Evolutionary conservation across 2,329 filamentous ascomycete genomes (phyloP).

Genomic region (Rhynchosporium agropyri): DNA sequence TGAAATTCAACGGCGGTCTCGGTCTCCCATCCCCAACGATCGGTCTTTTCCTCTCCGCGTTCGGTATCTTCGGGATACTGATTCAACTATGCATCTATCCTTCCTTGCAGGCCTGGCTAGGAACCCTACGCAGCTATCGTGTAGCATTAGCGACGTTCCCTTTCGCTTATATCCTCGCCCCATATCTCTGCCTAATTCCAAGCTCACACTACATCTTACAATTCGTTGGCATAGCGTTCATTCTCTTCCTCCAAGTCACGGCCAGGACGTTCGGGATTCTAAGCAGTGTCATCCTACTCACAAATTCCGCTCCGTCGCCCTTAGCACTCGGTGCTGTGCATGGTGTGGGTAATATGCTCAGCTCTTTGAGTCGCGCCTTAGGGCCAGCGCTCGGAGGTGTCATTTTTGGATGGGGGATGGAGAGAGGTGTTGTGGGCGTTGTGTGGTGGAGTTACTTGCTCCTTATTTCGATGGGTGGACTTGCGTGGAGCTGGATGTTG

Average conservation of each 20-base stretch:
- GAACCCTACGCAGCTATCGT: conserved; percentile 68
- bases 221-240: conserved; percentile 58
- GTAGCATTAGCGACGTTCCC: conserved; percentile 71
- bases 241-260: conserved; percentile 69
- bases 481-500: conserved; percentile 34
- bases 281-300: conserved; percentile 60
- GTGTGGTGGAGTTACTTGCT: conserved; percentile 39
- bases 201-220: conserved; percentile 45
- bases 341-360: conserved; percentile 54
- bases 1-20: conserved; percentile 66
- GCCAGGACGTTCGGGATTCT: conserved; percentile 70
- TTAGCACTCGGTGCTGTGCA: conserved; percentile 59
- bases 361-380: conserved; percentile 51
- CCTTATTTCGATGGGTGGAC: conserved; percentile 46
- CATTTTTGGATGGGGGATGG: conserved; percentile 37
- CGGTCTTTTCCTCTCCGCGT: conserved; percentile 68
- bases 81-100: conserved; percentile 75
- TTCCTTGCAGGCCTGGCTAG: conserved; percentile 63
- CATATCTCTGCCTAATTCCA: conserved; percentile 67
- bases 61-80: conserved; percentile 69
- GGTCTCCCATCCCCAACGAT: conserved; percentile 69
- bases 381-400: conserved; percentile 53
- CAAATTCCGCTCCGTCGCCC: conserved; percentile 60
- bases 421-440: conserved; percentile 38
- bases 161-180: conserved; percentile 67